Base-by-base conservation (phyloP, 257 asterid genomes). In the Petunia axillaris region DNA sequence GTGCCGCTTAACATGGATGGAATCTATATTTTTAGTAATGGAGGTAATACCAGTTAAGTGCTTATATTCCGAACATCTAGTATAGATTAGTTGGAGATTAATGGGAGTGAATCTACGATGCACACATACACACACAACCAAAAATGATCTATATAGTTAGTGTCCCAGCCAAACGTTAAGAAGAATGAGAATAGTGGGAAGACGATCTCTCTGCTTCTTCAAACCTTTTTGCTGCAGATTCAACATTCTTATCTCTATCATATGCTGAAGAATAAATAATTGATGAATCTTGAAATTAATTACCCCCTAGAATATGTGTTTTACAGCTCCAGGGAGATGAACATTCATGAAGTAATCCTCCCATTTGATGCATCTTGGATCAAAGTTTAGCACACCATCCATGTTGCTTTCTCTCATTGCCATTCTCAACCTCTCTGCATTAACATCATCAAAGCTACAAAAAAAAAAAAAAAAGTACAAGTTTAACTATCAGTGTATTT, bases 371-470 rank as follows among this genome's bases (percentile, higher is more conserved):
- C 41, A 39, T 62, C 65, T 85, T 6, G 93, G 89, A 78, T 92
- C 94, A 55, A 90, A 89, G 82, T 80, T 64, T 75, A 92, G 82
- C 15, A 76, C 81, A 50, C 88, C 82, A 41, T 67, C 64, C 73
- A 85, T 88, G 25, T 25, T 35, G 2, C 25, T 41, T 60, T 85
- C 87, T 66, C 15, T 46, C 6, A 65, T 64, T 10, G 79, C 78
- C 82, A 78, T 84, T 58, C 90, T 82, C 75, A 92, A 75, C 6
- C 79, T 89, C 37, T 88, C 90, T 0, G 94, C 88, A 81, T 92
- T 92, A 64, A 9, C 77, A 79, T 92, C 97, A 62, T 92, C 91
- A 81, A 90, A 90, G 1, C 95, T 90, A 85, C 82, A 10, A 16
- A 41, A 37, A 3, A 37, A 44, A 3, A 37, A 44, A 38, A 25